Evolutionary conservation across 2,329 filamentous ascomycete species (phyloP).

Genomic region (Aureobasidium lini): DNA sequence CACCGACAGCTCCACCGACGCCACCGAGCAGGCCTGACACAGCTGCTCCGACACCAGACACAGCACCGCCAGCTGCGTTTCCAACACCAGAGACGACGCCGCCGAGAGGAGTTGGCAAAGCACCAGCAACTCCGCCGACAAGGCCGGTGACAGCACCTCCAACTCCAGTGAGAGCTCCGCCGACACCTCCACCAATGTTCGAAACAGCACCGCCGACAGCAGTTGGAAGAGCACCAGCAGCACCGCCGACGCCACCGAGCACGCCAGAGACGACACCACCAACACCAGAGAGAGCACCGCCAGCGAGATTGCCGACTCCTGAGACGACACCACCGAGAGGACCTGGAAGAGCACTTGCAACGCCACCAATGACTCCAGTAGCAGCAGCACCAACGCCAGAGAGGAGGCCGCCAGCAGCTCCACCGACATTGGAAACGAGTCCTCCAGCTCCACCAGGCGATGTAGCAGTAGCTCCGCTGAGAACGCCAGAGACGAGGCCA

Average conservation of each 20-base stretch:
- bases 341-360: background rate
- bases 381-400: background rate
- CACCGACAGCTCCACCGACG: background rate
- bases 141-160: background rate
- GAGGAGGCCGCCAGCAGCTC: background rate
- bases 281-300: background rate
- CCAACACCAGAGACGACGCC: constrained; percentile 1
- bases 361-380: background rate
- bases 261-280: background rate
- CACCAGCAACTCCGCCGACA: background rate
- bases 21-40: background rate
- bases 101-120: background rate
- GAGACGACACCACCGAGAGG: constrained; percentile 1
- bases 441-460: background rate
- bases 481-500: background rate
- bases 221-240: background rate
- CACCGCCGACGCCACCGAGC: background rate
- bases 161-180: background rate
- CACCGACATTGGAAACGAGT: background rate
- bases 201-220: background rate
- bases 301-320: background rate
- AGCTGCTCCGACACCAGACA: background rate
- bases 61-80: background rate
- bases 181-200: background rate
- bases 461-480: background rate